phyloP scores from a whole-genome alignment of 305 asterid species.

The Ruellia speciosa region DNA sequence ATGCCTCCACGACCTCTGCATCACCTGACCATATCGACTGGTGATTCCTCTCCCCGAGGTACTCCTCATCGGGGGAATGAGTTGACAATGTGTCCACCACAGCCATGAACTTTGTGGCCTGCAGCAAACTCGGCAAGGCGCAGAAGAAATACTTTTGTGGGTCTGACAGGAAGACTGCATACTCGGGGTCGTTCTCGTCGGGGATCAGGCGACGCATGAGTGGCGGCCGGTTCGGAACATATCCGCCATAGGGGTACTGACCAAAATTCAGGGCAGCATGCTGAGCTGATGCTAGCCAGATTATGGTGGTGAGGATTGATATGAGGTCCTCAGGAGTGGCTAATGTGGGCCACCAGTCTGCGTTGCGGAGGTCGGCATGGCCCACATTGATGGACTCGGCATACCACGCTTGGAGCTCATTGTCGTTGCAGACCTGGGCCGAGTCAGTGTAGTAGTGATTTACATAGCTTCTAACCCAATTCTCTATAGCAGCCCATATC shows the following conservation, averaged over 20 bases:
- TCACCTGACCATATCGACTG: constrained; percentile 85
- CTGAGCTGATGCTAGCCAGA: constrained; percentile 90
- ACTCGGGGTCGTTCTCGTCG: constrained; percentile 64
- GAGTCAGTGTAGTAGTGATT: constrained; percentile 58
- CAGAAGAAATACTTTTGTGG: constrained; percentile 75
- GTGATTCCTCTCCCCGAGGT: constrained; percentile 75
- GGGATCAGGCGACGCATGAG: constrained; percentile 75
- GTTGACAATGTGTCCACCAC: constrained; percentile 83
- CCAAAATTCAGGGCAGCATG: constrained; percentile 94
- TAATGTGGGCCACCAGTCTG: constrained; percentile 87
- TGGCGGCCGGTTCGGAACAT: constrained; percentile 93
- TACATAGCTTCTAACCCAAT: constrained; percentile 57
- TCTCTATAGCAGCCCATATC: constrained; percentile 73
- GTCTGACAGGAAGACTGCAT: constrained; percentile 46
- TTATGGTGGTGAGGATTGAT: constrained; percentile 68
- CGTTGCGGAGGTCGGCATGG: constrained; percentile 66
- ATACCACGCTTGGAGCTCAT: constrained; percentile 91
- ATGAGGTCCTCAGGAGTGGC: constrained; percentile 60
- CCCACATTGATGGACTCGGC: constrained; percentile 87
- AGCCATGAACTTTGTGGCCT: constrained; percentile 88
- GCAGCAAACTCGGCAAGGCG: constrained; percentile 72
- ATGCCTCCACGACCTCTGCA: constrained; percentile 48
- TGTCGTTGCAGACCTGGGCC: constrained; percentile 54
- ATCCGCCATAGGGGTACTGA: constrained; percentile 94
- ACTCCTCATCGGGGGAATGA: constrained; percentile 90